phyloP scores from a whole-genome alignment of 371 early-diverging fungal genomes.

The Mortierella sp. region DNA sequence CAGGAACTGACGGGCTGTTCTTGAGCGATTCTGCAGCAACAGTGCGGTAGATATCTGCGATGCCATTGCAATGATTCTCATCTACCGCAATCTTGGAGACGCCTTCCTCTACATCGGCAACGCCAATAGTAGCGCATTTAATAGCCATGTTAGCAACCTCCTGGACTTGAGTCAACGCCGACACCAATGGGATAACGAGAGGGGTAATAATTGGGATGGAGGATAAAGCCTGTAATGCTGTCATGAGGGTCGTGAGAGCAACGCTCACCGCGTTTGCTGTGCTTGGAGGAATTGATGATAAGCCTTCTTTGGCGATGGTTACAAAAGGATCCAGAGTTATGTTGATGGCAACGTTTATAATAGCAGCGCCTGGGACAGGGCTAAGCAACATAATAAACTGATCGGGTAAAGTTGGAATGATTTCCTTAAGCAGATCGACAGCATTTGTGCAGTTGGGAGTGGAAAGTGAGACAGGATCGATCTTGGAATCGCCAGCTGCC shows the following conservation, averaged over 20 bases:
- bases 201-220: background rate
- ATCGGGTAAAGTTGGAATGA: background rate
- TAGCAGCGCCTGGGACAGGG: background rate
- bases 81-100: background rate
- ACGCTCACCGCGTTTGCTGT: background rate
- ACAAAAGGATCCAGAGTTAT: background rate
- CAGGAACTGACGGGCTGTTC: constrained; percentile 7
- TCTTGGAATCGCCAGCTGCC: background rate
- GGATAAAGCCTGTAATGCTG: background rate
- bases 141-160: background rate
- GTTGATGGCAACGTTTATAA: background rate
- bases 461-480: background rate
- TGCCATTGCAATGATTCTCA: background rate
- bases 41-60: constrained; percentile 30
- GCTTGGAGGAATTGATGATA: background rate
- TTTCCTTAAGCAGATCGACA: background rate
- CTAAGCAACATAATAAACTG: background rate
- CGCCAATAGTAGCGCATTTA: background rate
- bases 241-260: background rate
- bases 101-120: background rate
- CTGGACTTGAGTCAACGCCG: background rate
- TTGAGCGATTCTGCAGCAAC: constrained; percentile 10
- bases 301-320: background rate
- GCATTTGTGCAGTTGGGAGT: background rate
- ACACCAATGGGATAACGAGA: background rate